Percentiles rank a stretch among this genome's conserved stretches.
Evolutionary conservation across 2,329 filamentous ascomycete species (phyloP).

Genomic region (Pyrenochaeta sp.): DNA sequence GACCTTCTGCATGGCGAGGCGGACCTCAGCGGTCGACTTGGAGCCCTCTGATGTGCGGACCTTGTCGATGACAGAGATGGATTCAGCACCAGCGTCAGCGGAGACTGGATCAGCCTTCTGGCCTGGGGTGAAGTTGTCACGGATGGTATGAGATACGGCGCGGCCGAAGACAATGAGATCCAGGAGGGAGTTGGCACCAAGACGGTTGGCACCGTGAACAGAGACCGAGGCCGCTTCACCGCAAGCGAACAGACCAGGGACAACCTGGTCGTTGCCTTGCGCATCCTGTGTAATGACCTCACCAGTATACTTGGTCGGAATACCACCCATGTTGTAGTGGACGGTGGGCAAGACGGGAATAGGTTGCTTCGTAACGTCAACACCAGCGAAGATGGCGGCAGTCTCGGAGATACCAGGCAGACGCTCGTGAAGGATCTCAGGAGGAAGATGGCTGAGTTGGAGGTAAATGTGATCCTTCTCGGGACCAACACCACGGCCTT

Average conservation of each 20-base stretch:
- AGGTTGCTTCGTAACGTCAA: slow-evolving; percentile 96
- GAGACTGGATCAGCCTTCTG: slow-evolving; percentile 79
- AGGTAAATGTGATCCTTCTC: slow-evolving; percentile 99
- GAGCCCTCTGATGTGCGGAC: slow-evolving; percentile 84
- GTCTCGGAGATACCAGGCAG: slow-evolving; percentile 99
- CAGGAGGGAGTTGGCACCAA: slow-evolving; percentile 97
- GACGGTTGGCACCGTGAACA: slow-evolving; percentile 96
- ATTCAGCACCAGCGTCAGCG: slow-evolving; percentile 87
- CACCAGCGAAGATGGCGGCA: slow-evolving; percentile 94
- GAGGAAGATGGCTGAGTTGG: slow-evolving; percentile 92
- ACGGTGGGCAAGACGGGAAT: slow-evolving; percentile 96
- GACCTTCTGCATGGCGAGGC: slow-evolving; percentile 93
- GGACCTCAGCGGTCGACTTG: slow-evolving; percentile 87
- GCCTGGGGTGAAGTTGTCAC: slow-evolving; percentile 89
- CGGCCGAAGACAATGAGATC: slow-evolving; percentile 98
- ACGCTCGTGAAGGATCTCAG: slow-evolving; percentile 93
- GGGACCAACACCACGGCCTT: slow-evolving; percentile 93
- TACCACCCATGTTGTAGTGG: slow-evolving; percentile 99
- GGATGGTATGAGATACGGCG: slow-evolving; percentile 96
- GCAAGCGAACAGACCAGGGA: slow-evolving; percentile 93
- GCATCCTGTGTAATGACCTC: slow-evolving; percentile 92
- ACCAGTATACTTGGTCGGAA: slow-evolving; percentile 95
- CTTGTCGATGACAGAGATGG: slow-evolving; percentile 85
- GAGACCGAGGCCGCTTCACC: slow-evolving; percentile 98
- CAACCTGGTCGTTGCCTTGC: slow-evolving; percentile 87